Percentiles rank a stretch among this genome's conserved stretches.
These are phyloP conservation scores for Populus trichocarpa DNA, from an alignment of 441 rosid genomes.

Conservation along the genomic window DNA sequence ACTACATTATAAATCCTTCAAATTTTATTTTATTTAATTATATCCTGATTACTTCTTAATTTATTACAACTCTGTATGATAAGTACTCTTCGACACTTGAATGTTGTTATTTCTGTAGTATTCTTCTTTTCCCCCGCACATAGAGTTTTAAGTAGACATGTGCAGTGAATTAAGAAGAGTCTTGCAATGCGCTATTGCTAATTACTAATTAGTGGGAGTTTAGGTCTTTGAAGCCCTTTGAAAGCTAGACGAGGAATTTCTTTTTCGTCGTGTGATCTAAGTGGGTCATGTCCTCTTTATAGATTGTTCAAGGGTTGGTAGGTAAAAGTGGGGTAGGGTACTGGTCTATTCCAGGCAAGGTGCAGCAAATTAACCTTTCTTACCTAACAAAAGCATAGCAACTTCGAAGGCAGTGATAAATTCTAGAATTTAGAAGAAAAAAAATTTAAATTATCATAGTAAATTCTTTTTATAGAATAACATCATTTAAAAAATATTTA, in stretches of 20 bases:
- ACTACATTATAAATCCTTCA: no score
- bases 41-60: no score
- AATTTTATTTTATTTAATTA: no score
- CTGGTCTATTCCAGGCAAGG: background rate
- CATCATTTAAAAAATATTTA: no score
- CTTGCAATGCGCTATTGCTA: background rate
- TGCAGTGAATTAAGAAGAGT: background rate
- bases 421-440: background rate
- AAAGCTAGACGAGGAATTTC: background rate
- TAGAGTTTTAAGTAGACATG: background rate
- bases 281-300: background rate
- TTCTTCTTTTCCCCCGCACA: background rate
- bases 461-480: no score
- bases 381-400: background rate
- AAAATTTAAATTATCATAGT: no score
- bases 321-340: background rate
- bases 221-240: background rate
- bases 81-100: no score
- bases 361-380: background rate
- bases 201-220: background rate
- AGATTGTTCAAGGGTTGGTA: background rate
- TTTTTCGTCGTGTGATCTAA: background rate
- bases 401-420: background rate
- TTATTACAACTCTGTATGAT: no score
- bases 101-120: no score